A percentile compares a stretch with the other conserved stretches of the same genome.
Evolutionary conservation across 2,329 filamentous ascomycete genomes (phyloP).

Genomic region (Cladosporium sp.): DNA sequence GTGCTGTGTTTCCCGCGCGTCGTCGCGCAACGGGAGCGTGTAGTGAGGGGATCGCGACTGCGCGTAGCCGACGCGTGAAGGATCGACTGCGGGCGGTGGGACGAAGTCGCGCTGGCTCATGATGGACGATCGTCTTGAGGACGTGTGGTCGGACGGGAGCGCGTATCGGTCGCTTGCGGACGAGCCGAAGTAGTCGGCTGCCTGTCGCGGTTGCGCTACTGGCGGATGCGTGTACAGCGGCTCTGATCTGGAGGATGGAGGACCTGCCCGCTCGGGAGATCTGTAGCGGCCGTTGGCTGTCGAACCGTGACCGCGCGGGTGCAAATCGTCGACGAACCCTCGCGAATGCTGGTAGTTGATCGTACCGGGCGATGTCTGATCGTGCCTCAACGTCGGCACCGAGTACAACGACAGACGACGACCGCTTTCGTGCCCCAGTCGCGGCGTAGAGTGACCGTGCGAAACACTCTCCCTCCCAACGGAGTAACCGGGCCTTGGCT

Average conservation of each 20-base stretch:
- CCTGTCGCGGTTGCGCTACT: background rate
- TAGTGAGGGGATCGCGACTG: background rate
- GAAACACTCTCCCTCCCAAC: background rate
- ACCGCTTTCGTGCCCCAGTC: background rate
- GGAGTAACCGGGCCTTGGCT: background rate
- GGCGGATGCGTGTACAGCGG: background rate
- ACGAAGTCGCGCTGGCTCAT: conserved; percentile 16
- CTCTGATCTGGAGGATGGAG: background rate
- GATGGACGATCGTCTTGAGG: conserved; percentile 16
- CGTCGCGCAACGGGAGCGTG: conserved; percentile 2
- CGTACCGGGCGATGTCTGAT: background rate
- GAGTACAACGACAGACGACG: background rate
- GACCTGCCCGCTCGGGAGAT: background rate
- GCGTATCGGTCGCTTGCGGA: conserved; percentile 3
- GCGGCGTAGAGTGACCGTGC: background rate
- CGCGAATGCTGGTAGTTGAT: conserved; percentile 4
- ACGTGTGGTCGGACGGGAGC: background rate
- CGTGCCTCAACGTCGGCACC: background rate
- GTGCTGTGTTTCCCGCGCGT: background rate
- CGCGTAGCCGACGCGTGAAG: conserved; percentile 8
- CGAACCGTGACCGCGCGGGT: background rate
- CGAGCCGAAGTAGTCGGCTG: background rate
- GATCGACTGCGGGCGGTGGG: conserved; percentile 8
- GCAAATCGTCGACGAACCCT: background rate
- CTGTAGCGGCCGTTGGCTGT: background rate